Percentiles rank a stretch among this genome's conserved stretches.
These are phyloP conservation scores for Ganoderma meredithae DNA, from an alignment of 1,284 basidiomycete genomes.

Conservation along the genomic window DNA sequence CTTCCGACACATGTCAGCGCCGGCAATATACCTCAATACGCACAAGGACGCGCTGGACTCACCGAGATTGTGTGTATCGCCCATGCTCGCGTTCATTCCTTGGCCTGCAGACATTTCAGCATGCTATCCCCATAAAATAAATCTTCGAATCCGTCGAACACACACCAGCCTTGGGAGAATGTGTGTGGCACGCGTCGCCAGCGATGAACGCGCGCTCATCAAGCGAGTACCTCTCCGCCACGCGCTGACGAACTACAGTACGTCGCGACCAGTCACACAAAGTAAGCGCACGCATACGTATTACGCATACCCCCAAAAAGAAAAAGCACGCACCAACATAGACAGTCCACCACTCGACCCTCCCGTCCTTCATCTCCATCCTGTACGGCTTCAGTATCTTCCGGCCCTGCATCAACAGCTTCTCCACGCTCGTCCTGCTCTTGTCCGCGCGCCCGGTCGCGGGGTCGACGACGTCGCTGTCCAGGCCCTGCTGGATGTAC, in stretches of 20 bases:
- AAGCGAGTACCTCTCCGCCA: constrained; percentile 72
- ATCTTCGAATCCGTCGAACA: not conserved
- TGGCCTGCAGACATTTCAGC: constrained; percentile 56
- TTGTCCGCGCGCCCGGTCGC: constrained; percentile 68
- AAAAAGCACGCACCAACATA: constrained; percentile 60
- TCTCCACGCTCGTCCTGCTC: constrained; percentile 61
- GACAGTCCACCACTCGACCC: constrained; percentile 85
- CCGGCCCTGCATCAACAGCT: constrained; percentile 71
- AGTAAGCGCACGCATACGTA: too few relatives aligned
- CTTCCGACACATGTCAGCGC: too few relatives aligned
- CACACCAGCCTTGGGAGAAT: constrained; percentile 72
- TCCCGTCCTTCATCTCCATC: constrained; percentile 57
- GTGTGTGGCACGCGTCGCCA: constrained; percentile 85
- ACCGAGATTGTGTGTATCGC: constrained; percentile 83
- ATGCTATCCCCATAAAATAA: too few relatives aligned
- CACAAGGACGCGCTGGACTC: constrained; percentile 10
- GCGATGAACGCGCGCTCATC: constrained; percentile 82
- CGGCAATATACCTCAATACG: too few relatives aligned
- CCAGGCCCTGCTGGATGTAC: constrained; percentile 80
- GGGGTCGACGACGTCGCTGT: constrained; percentile 55
- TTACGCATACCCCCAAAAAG: too few relatives aligned
- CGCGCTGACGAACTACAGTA: constrained; percentile 85
- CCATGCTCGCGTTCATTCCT: constrained; percentile 82
- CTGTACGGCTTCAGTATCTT: constrained; percentile 75
- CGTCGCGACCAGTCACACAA: too few relatives aligned